A percentile compares a stretch with the other conserved stretches of the same genome.
These are phyloP conservation scores for Mortierella sp. DNA, from an alignment of 371 early-diverging fungal genomes.

Conservation along the genomic window DNA sequence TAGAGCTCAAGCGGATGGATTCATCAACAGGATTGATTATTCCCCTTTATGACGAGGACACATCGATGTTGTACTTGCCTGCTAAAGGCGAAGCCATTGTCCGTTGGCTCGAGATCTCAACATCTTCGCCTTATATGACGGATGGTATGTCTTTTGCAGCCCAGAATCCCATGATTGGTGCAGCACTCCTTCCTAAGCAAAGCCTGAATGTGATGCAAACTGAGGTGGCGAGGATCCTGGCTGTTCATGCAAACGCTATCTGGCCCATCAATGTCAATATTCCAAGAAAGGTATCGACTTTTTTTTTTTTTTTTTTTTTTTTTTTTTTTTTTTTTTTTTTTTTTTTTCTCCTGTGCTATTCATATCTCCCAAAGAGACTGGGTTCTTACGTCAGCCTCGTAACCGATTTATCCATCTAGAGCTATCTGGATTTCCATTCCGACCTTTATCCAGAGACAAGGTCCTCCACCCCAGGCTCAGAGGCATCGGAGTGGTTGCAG, in stretches of 20 bases:
- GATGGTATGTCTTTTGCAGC: slow-evolving; percentile 63
- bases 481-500: slow-evolving; percentile 67
- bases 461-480: slow-evolving; percentile 60
- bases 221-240: slow-evolving; percentile 75
- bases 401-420: slow-evolving; percentile 38
- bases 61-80: slow-evolving; percentile 71
- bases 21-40: slow-evolving; percentile 70
- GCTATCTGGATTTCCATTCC: slow-evolving; percentile 79
- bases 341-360: background rate
- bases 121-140: slow-evolving; percentile 56
- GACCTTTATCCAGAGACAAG: slow-evolving; percentile 85
- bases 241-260: slow-evolving; percentile 63
- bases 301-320: too few relatives aligned
- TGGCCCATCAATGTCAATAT: slow-evolving; percentile 74
- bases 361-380: too few relatives aligned
- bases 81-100: slow-evolving; percentile 74
- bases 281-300: slow-evolving; percentile 75
- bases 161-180: slow-evolving; percentile 61
- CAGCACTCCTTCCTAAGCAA: slow-evolving; percentile 76
- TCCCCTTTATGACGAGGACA: slow-evolving; percentile 84
- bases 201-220: slow-evolving; percentile 79
- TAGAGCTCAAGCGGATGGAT: slow-evolving; percentile 65
- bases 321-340: too few relatives aligned
- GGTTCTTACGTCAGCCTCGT: too few relatives aligned
- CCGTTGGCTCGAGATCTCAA: slow-evolving; percentile 69